Evolutionary conservation across 1,284 basidiomycete genomes (phyloP), one percentile per base, ranked within the genome.

Genomic region (Ustilago curta): DNA sequence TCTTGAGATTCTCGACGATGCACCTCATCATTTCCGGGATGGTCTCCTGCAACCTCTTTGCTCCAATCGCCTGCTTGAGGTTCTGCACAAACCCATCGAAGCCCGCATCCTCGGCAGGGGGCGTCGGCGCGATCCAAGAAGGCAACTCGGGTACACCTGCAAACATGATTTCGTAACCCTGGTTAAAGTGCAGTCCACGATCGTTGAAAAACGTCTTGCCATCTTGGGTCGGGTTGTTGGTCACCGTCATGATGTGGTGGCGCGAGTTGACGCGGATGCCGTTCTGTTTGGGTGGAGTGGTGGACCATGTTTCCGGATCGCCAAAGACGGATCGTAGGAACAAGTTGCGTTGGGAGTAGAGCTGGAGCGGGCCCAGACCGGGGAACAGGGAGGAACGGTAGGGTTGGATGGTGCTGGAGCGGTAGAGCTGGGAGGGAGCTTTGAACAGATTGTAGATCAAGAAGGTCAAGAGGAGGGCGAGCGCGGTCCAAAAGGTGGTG

Each of bases 151-250:
- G 77, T 19, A 79, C 49, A n/a, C 76, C 76, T 12, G 72, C 72
- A 51, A 77, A 77, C 59, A 77, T 64, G 25, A 68, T 53, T 37
- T 70, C 61, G 48, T 74, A 77, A 3, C 55, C 77, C 9, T 64
- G 40, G 25, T 68, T 64, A 37, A 79, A 79, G 39, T 77, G 44
- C 40, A 73, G 50, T 2, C 54, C 61, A 8, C 77, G 62, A 52
- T 76, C 68, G 59, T 77, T 50, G 64, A 79, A 79, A 23, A 79
- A 79, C 9, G 65, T 72, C 60, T 72, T 69, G 29, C 59, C 69
- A 25, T 74, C 76, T 18, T 57, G 23, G 12, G 35, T 23, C 9
- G 65, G 56, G 40, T 75, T 60, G 62, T 65, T 68, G 48, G 56
- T 58, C 50, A 75, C 49, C 31, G 70, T 74, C 56, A 77, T 52